Base-by-base conservation (phyloP, 2,329 filamentous ascomycete genomes). In the Fusarium irregulare region DNA sequence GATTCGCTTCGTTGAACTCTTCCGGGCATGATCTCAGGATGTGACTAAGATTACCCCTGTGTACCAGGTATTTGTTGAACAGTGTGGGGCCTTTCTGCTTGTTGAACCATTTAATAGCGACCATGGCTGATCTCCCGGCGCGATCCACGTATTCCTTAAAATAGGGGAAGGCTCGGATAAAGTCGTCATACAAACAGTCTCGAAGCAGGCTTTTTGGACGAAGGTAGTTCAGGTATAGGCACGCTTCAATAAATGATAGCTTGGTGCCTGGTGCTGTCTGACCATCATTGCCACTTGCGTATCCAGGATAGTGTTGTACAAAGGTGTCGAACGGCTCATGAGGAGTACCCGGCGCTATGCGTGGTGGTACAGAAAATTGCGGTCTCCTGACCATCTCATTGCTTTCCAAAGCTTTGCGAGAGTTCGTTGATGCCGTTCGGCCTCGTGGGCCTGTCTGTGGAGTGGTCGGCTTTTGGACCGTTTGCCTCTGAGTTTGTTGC, bases 171-270 rank as follows among this genome's bases (percentile, higher is more conserved):
- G 76, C 73, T 10, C 82, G 77, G 30, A 88, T 81, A 55, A 87
- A 86, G 57, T 88, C 86, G 68, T 88, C 87, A 62, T 83, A 88
- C 0, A 86, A 72, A 56, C 78, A 85, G 25, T 81, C 79, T 14
- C 80, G 78, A 20, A 87, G 71, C 7, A 69, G 54, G 11, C 76
- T 75, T 14, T 76, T 68, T 25, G 76, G 70, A 44, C 77, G 76
- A 3, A 85, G 75, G 54, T 78, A 79, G 20, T 82, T 76, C 10
- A 87, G 71, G 66, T 79, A 83, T 0, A 83, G 73, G 53, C 85
- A 82, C 0, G 83, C 83, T 23, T 77, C 78, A 25, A 86, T 72
- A 56, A 88, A 88, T 12, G 80, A 73, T 6, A 68, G 71, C 6
- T 80, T 72, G 27, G 72, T 81, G 3, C 82, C 84, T 2, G 60